Conservation (phyloP, 1,139 yeast genomes). For the Taphrina wiesneri region DNA sequence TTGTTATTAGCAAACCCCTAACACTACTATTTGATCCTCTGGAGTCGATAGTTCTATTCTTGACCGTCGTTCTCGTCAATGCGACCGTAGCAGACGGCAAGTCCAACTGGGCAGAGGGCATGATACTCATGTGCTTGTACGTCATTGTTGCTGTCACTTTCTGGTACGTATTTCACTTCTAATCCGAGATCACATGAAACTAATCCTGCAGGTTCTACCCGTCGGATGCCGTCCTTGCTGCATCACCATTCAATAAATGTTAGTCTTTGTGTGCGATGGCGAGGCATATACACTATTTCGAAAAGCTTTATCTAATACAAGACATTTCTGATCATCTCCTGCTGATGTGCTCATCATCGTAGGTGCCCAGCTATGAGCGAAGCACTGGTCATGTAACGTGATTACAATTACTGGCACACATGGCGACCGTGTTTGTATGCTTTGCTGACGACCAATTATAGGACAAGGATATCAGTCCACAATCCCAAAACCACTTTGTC, state of each 20-base stretch:
- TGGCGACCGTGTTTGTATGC: too few relatives aligned
- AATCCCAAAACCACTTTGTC: too few relatives aligned
- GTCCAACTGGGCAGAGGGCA: slow-evolving; percentile 96
- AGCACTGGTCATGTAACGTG: not conserved
- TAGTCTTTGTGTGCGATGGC: not conserved
- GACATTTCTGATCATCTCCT: not conserved
- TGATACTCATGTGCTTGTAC: slow-evolving; percentile 83
- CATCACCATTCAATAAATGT: slow-evolving; percentile 17
- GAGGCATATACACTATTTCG: not conserved
- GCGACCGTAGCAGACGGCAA: slow-evolving; percentile 85
- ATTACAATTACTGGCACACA: too few relatives aligned
- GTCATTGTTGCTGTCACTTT: slow-evolving; percentile 76
- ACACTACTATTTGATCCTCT: slow-evolving; percentile 85
- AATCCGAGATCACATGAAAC: not conserved
- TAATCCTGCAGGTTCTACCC: slow-evolving; percentile 14
- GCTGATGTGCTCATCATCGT: not conserved
- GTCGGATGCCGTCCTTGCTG: slow-evolving; percentile 7
- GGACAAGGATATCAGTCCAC: too few relatives aligned
- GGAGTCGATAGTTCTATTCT: slow-evolving; percentile 87
- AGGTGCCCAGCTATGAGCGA: not conserved
- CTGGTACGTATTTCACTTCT: not conserved
- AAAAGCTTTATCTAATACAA: not conserved
- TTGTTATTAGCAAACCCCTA: slow-evolving; percentile 79
- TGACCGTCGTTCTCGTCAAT: slow-evolving; percentile 83
- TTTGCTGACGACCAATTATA: too few relatives aligned